phyloP scores from a whole-genome alignment of 495 filamentous ascomycete species.

The Oleoguttula mirabilis region DNA sequence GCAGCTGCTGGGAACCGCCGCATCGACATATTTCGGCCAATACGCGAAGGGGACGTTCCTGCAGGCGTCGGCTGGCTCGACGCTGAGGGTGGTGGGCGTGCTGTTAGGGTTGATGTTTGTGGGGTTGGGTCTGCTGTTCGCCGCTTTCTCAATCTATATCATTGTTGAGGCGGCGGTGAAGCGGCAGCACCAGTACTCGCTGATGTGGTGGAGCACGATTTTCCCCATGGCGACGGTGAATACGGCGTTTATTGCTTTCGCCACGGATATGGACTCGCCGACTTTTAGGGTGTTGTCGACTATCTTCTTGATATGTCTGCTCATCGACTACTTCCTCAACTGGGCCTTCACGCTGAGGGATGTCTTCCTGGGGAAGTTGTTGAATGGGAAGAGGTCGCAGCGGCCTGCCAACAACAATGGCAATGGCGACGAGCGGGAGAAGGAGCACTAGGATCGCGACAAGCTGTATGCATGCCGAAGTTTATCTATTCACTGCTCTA shows the following conservation, averaged over 20 bases:
- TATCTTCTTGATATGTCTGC: slow-evolving; percentile 1
- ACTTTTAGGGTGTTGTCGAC: slow-evolving; percentile 1
- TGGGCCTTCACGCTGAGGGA: slow-evolving; percentile 11
- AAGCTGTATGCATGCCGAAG: not conserved
- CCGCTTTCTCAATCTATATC: not conserved
- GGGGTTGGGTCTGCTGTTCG: not conserved
- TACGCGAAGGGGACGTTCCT: slow-evolving; percentile 15
- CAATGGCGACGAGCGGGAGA: slow-evolving; percentile 1
- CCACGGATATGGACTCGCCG: slow-evolving; percentile 5
- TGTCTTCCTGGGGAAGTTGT: slow-evolving; percentile 4
- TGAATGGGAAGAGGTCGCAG: slow-evolving; percentile 1
- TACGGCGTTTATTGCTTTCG: slow-evolving; percentile 5
- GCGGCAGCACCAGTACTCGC: slow-evolving; percentile 4
- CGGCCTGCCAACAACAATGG: too few relatives aligned
- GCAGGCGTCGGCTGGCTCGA: not conserved
- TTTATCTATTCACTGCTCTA: too few relatives aligned
- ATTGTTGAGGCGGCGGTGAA: slow-evolving; percentile 1
- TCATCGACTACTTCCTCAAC: slow-evolving; percentile 10
- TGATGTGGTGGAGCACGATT: slow-evolving; percentile 10
- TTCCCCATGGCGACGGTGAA: slow-evolving; percentile 4
- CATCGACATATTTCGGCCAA: slow-evolving; percentile 2
- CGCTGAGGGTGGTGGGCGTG: not conserved
- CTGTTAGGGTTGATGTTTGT: slow-evolving; percentile 1
- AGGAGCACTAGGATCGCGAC: slow-evolving; percentile 1
- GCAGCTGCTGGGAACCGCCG: slow-evolving; percentile 8